These are phyloP conservation scores for Lotmaria passim DNA, from an alignment of 208 protist genomes.

Conservation along the genomic window DNA sequence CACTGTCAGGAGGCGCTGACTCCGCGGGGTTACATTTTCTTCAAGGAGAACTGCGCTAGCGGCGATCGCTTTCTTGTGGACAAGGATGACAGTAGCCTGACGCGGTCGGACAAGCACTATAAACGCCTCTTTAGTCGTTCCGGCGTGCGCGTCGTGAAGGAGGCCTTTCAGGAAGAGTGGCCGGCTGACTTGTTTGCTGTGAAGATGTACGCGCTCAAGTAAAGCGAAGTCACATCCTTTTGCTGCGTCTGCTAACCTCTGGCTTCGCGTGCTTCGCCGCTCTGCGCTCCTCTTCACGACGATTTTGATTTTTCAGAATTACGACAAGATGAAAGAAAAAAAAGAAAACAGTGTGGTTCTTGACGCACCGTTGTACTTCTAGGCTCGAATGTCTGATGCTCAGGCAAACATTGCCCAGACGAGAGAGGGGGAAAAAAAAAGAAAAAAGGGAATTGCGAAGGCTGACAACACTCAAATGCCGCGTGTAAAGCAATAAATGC, in stretches of 20 bases:
- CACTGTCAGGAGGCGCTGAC: conserved; percentile 77
- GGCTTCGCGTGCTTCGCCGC: neutral
- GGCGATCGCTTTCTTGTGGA: conserved; percentile 81
- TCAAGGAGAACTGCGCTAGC: conserved; percentile 90
- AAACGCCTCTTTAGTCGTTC: conserved; percentile 77
- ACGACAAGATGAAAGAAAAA: no score
- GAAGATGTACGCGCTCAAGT: conserved; percentile 91
- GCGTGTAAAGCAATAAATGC: no score
- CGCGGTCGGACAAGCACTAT: conserved; percentile 88
- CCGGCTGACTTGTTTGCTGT: conserved; percentile 77
- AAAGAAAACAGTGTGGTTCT: no score
- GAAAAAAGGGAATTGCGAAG: no score
- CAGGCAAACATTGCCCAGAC: no score
- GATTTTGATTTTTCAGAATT: no score
- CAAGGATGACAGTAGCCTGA: conserved; percentile 90
- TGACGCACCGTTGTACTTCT: no score
- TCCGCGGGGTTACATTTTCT: conserved; percentile 88
- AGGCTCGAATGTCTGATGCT: no score
- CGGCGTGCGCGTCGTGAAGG: conserved; percentile 68
- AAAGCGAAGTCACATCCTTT: conserved; percentile 7
- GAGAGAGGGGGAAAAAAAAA: no score
- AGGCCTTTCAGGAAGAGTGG: conserved; percentile 79
- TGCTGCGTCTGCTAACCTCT: neutral
- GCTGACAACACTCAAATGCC: no score
- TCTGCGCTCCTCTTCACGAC: no score